Evolutionary conservation across 2,329 filamentous ascomycete species (phyloP).

Genomic region (Fusarium stilboides): DNA sequence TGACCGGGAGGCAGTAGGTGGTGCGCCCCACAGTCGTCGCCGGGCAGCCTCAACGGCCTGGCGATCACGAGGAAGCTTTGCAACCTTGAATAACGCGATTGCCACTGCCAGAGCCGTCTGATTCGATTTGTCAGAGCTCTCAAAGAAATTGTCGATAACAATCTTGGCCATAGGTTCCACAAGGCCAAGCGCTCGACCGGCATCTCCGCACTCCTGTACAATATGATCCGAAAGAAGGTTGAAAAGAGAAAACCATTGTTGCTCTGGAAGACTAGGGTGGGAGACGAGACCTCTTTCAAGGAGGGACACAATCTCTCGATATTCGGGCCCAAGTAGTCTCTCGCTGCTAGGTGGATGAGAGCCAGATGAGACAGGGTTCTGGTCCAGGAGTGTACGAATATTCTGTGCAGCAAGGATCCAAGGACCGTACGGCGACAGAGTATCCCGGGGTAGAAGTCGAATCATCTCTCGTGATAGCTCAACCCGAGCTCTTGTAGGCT

Average conservation of each 20-base stretch:
- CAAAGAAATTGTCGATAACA: conserved; percentile 58
- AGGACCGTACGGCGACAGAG: conserved; percentile 62
- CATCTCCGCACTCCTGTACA: conserved; percentile 75
- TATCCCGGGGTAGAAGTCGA: conserved; percentile 63
- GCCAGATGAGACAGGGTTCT: conserved; percentile 37
- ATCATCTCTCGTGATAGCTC: conserved; percentile 68
- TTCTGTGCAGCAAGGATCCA: conserved; percentile 68
- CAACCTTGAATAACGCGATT: conserved; percentile 62
- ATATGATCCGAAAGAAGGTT: conserved; percentile 70
- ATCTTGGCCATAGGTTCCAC: conserved; percentile 79
- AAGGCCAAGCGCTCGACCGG: conserved; percentile 75
- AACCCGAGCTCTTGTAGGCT: conserved; percentile 59
- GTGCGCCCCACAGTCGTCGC: conserved; percentile 72
- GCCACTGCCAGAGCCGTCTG: conserved; percentile 55
- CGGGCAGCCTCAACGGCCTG: conserved; percentile 76
- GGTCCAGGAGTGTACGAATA: conserved; percentile 61
- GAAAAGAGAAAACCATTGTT: conserved; percentile 70
- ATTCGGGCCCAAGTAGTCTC: conserved; percentile 74
- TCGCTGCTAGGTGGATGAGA: conserved; percentile 50
- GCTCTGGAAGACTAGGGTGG: conserved; percentile 63
- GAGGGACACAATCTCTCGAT: conserved; percentile 77
- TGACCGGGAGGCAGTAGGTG: conserved; percentile 47
- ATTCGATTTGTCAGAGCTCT: conserved; percentile 21
- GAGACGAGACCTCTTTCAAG: conserved; percentile 73
- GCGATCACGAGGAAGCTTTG: conserved; percentile 71